Evolutionary conservation across 2,329 filamentous ascomycete genomes (phyloP), one percentile per base, ranked within the genome.

Genomic region (Myriosclerotinia scirpicola): DNA sequence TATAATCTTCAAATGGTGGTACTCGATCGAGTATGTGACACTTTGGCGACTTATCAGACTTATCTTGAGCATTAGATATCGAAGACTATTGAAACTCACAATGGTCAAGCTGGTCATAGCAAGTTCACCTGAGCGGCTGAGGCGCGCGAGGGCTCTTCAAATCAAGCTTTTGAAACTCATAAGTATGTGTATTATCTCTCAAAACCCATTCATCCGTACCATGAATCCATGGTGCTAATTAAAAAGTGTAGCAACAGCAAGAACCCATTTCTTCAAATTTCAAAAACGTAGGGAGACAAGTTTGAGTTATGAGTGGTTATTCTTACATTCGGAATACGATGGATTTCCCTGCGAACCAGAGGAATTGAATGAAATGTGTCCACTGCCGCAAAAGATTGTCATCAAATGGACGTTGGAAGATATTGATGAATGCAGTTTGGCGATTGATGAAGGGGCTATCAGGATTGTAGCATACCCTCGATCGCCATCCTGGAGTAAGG

Each of bases 361-460:
- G 12, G 36, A 56, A 42, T 2, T 42, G 20, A 26, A 42, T 15
- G n/a, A 40, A 46, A 26, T 59, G 2, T 30, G 9, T 59, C 56
- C 42, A 34, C 40, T 59, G 6, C 56, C 56, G 20, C 22, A n/a
- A 48, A 59, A 59, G 11, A 59, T 59, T n/a, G 42, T 30, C 12
- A n/a, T n/a, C 20, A 59, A 11, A 34, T 59, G 56, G 42, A 20
- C 22, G 15, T 34, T 59, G 22, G 26, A 59, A 5, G 42, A 59
- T n/a, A 59, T 59, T 12, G 5, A 34, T 48, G 8, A 15, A 30
- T 59, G 40, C 20, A 12, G 14, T 8, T 22, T n/a, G 9, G 56
- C 56, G 7, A 15, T 59, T 36, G 42, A 48, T 59, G 26, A 8
- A 56, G 54, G n/a, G 12, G 40, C 42, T 26, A 15, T 42, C 8